Percentiles rank a stretch among this genome's conserved stretches.
phyloP scores from a whole-genome alignment of 805 yeast species.

The Sugiyamaella americana region DNA sequence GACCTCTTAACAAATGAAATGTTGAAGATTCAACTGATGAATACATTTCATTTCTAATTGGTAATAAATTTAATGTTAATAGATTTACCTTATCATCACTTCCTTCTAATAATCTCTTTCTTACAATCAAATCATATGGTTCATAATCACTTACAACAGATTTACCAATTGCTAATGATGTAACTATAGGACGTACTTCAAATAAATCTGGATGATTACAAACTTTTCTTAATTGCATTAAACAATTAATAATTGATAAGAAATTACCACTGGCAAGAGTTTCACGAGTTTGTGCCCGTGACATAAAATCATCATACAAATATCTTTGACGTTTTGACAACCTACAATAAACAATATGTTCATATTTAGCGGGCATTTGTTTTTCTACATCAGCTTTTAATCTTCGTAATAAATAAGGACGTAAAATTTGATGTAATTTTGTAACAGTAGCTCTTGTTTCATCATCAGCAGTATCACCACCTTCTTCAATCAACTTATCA shows the following conservation, averaged over 20 bases:
- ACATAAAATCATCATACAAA: conserved; percentile 93
- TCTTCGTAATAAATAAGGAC: conserved; percentile 89
- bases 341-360: conserved; percentile 88
- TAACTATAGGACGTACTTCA: conserved; percentile 90
- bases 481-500: conserved; percentile 81
- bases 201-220: conserved; percentile 95
- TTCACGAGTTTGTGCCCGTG: conserved; percentile 90
- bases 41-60: conserved; percentile 47
- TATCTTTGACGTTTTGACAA: conserved; percentile 87
- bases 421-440: conserved; percentile 83
- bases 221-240: conserved; percentile 95
- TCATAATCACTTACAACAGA: conserved; percentile 52
- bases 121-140: conserved; percentile 37
- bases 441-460: conserved; percentile 83
- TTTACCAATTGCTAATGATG: conserved; percentile 72
- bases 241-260: conserved; percentile 88
- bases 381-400: conserved; percentile 95
- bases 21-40: conserved; percentile 22
- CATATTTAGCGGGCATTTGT: conserved; percentile 98
- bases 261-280: conserved; percentile 93
- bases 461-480: conserved; percentile 45
- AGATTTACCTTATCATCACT: conserved; percentile 39
- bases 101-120: conserved; percentile 30
- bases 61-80: conserved; percentile 53
- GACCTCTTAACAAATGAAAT: conserved; percentile 8